Conservation (phyloP, 257 asterid genomes). For the Buddleja alternifolia region DNA sequence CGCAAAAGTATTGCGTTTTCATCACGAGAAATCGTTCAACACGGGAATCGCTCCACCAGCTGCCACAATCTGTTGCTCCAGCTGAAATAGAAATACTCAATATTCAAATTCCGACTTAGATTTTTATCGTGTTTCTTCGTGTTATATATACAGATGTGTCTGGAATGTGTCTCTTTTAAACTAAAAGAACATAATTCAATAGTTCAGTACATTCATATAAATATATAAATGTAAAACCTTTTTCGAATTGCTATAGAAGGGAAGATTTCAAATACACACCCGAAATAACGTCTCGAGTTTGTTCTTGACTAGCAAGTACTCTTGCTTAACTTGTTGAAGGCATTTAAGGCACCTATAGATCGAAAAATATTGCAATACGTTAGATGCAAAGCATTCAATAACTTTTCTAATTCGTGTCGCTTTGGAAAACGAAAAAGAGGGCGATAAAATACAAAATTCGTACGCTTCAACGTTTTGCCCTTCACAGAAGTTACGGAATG, state of each 20-base stretch:
- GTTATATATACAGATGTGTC: too few species aligned
- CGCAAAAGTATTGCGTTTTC: neutral
- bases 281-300: conserved; percentile 65
- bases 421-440: neutral
- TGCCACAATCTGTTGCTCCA: conserved; percentile 79
- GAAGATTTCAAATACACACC: conserved; percentile 38
- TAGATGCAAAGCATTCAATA: neutral
- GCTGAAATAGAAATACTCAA: conserved; percentile 38
- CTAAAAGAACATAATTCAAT: too few species aligned
- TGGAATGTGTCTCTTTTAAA: too few species aligned
- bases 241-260: too few species aligned
- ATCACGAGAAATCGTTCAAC: conserved; percentile 31
- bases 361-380: neutral
- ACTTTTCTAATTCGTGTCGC: neutral
- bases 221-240: too few species aligned
- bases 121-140: too few species aligned
- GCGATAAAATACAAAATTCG: conserved; percentile 21
- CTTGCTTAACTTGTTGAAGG: conserved; percentile 71
- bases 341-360: conserved; percentile 62
- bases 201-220: too few species aligned
- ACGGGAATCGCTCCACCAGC: conserved; percentile 84
- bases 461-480: conserved; percentile 62
- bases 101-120: neutral
- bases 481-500: conserved; percentile 69
- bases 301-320: conserved; percentile 71